A percentile compares a stretch with the other conserved stretches of the same genome.
Evolutionary conservation across 192 early-diverging fungal species (phyloP).

Genomic region (Paraglomus brasilianum): DNA sequence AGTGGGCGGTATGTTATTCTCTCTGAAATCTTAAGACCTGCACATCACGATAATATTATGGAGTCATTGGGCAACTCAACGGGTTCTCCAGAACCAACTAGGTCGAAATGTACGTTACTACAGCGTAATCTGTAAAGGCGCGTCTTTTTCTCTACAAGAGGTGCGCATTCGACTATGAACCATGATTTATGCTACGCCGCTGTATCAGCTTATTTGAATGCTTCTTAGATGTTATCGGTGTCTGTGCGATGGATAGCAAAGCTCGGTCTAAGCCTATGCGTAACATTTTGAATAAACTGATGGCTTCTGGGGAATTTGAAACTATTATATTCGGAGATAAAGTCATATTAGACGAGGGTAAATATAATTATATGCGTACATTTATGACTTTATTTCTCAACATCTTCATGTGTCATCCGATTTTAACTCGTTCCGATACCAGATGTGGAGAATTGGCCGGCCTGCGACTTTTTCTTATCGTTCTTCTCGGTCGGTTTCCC

Average conservation of each 20-base stretch:
- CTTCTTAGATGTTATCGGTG: conserved; percentile 66
- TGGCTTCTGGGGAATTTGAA: conserved; percentile 67
- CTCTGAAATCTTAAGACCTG: no score
- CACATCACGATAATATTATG: no score
- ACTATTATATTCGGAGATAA: conserved; percentile 95
- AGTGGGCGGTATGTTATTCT: no score
- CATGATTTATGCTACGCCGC: no score
- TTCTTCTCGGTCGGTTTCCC: conserved; percentile 97
- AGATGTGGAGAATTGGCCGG: conserved; percentile 87
- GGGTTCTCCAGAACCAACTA: no score
- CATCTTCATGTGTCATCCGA: neutral
- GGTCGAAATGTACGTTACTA: no score
- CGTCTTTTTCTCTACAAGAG: no score
- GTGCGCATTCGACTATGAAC: no score
- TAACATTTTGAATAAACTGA: conserved; percentile 78
- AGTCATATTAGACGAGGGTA: conserved; percentile 92
- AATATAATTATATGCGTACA: neutral
- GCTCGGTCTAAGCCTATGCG: conserved; percentile 96
- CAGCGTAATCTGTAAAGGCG: no score
- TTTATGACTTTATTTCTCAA: neutral
- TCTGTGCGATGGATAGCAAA: conserved; percentile 92
- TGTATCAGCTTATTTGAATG: neutral
- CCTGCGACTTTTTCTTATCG: conserved; percentile 93
- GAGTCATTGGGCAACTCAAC: no score
- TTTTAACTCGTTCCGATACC: conserved; percentile 13